phyloP scores from a whole-genome alignment of 73 alveolate species.

The Paramecium tetraurelia region DNA sequence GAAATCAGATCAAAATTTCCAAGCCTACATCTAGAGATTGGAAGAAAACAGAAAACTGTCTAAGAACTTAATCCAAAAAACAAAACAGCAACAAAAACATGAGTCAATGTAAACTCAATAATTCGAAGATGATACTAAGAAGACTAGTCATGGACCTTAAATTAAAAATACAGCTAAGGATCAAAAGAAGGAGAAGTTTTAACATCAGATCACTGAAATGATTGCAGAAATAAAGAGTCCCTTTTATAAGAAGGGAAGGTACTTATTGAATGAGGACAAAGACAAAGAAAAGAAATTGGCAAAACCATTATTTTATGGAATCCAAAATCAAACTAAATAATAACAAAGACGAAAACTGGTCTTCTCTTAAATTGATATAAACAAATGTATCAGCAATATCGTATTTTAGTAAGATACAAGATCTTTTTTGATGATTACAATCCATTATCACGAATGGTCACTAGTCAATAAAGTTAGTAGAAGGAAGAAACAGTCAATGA shows the following conservation, averaged over 20 bases:
- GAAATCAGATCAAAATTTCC: constrained; percentile 5
- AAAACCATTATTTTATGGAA: constrained; percentile 35
- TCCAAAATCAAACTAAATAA: not conserved
- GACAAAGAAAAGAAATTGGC: constrained; percentile 43
- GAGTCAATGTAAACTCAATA: not conserved
- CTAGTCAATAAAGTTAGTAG: not conserved
- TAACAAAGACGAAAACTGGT: not conserved
- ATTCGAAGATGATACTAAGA: not conserved
- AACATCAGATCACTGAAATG: constrained; percentile 30
- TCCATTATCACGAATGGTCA: not conserved
- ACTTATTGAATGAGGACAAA: constrained; percentile 30
- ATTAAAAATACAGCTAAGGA: not conserved
- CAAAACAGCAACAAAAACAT: not conserved
- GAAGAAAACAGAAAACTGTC: not conserved
- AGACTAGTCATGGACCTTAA: not conserved
- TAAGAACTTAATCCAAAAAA: not conserved
- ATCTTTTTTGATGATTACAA: constrained; percentile 36
- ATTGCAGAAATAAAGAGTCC: not conserved
- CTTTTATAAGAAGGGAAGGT: not conserved
- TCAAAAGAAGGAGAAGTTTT: not conserved
- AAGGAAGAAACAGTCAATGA: not conserved
- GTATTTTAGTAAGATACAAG: not conserved
- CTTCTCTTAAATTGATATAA: not conserved
- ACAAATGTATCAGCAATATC: not conserved
- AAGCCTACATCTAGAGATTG: not conserved